Evolutionary conservation across 495 filamentous ascomycete genomes (phyloP), one percentile per base, ranked within the genome.

Genomic region (Penicillium canariense): DNA sequence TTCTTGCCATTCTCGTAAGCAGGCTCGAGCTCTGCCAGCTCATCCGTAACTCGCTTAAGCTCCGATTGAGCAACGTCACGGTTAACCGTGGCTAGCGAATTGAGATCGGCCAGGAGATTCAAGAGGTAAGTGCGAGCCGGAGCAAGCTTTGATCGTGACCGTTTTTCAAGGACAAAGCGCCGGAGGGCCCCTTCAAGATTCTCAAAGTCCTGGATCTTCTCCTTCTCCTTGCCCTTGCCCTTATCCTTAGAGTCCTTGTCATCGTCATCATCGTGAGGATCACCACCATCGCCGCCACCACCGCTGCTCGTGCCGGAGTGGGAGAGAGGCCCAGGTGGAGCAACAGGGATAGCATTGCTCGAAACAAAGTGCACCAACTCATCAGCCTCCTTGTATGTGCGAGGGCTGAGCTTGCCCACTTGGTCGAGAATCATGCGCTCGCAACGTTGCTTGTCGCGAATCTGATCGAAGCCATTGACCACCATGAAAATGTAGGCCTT

Each of bases 401-500:
- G 83, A 25, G 92, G 92, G 62, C 93, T 97, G 38, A 97, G 78
- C 25, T 83, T 81, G 36, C 78, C 77, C 23, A 98, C 86, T 68
- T 97, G 91, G 56, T 96, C 90, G 38, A 97, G 73, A 30, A 98
- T 94, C 85, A 93, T 85, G 61, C 91, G 87, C 66, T 96, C 84
- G 62, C 89, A 91, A 52, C 85, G 72, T 48, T 88, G 81, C 74
- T 97, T 94, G 70, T 97, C 90, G 54, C 85, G 79, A 61, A 98
- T 97, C 56, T 88, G 87, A 70, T 98, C 95, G 61, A 90, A 98
- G 27, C 92, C 91, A 67, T 98, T 98, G 44, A 97, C 94, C 8
- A 97, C 94, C 74, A 98, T 94, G 76, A 98, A 98, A 59, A 98
- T 93, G 63, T 98, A 97, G 11, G 93, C 93, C 66, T 98, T 98